Percentiles rank a stretch among this genome's conserved stretches.
These are phyloP conservation scores for Lagerstroemia speciosa DNA, from an alignment of 345 rosid genomes.

Conservation along the genomic window DNA sequence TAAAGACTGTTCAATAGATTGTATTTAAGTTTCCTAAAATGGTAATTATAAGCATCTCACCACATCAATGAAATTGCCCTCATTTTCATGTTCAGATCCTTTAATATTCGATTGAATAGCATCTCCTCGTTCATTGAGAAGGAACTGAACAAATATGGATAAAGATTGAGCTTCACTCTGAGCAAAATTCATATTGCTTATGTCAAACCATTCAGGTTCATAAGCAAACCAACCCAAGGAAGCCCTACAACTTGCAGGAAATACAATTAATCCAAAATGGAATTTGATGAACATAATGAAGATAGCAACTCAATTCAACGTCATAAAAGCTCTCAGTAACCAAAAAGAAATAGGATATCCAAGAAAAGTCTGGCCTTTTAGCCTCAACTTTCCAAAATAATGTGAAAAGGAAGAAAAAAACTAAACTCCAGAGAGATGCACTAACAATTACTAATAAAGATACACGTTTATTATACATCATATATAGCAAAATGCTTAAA, in stretches of 20 bases:
- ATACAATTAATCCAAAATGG: background rate
- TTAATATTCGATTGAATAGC: conserved; percentile 49
- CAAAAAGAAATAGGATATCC: background rate
- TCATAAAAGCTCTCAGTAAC: background rate
- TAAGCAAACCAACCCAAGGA: conserved; percentile 96
- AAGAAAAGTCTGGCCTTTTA: background rate
- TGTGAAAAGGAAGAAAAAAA: background rate
- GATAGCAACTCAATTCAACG: background rate
- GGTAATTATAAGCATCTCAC: conserved; percentile 28
- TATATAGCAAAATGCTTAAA: background rate
- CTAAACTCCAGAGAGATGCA: background rate
- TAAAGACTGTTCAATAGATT: background rate
- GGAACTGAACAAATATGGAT: conserved; percentile 67
- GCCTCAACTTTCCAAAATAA: background rate
- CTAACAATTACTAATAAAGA: background rate
- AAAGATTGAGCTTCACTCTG: conserved; percentile 84
- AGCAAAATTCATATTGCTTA: conserved; percentile 52
- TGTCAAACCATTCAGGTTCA: conserved; percentile 90
- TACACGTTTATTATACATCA: background rate
- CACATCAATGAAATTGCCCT: conserved; percentile 42
- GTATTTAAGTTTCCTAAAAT: background rate
- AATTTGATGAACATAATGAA: background rate
- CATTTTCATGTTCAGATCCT: conserved; percentile 54
- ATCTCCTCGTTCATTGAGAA: conserved; percentile 61
- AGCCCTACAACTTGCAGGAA: conserved; percentile 47